These are phyloP conservation scores for Ophiostoma novo-ulmi DNA, from an alignment of 2,329 filamentous ascomycete species.

Conservation along the genomic window DNA sequence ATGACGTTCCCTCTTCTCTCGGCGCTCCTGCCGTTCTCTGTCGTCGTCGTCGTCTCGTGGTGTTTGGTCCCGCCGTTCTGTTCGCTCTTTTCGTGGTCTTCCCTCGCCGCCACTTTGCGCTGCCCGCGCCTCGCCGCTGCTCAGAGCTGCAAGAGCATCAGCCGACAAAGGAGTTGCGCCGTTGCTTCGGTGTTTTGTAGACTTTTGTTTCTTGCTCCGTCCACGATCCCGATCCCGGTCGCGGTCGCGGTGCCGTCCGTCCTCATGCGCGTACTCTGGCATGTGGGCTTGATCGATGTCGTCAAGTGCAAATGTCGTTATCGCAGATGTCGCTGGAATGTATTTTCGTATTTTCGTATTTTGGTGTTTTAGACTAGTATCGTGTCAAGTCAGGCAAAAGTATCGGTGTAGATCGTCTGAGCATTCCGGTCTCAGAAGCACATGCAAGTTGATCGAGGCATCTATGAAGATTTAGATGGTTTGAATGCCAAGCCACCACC, in stretches of 20 bases:
- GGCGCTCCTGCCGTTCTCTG: slow-evolving; percentile 8
- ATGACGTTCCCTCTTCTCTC: slow-evolving; percentile 14
- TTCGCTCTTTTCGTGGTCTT: background rate
- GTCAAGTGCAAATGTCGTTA: background rate
- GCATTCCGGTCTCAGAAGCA: slow-evolving; percentile 9
- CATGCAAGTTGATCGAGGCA: background rate
- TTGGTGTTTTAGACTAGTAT: too few relatives aligned
- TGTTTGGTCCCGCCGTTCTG: slow-evolving; percentile 6
- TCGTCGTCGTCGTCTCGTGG: slow-evolving; percentile 6
- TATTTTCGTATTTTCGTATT: background rate
- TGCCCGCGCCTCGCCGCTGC: slow-evolving; percentile 24
- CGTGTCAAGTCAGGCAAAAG: background rate
- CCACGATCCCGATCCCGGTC: slow-evolving; percentile 20
- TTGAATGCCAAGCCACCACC: background rate
- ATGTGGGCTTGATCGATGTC: background rate
- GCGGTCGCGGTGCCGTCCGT: slow-evolving; percentile 16
- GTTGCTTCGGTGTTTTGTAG: slow-evolving; percentile 22
- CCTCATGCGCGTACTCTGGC: slow-evolving; percentile 4
- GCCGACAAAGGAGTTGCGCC: slow-evolving; percentile 29
- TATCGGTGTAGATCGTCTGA: slow-evolving; percentile 1
- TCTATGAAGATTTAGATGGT: background rate
- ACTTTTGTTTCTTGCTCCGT: slow-evolving; percentile 27
- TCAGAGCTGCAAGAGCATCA: slow-evolving; percentile 31
- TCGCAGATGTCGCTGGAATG: background rate
- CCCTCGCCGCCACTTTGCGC: background rate